These are phyloP conservation scores for Collybia mongolica DNA, from an alignment of 768 basidiomycete species.

Conservation along the genomic window DNA sequence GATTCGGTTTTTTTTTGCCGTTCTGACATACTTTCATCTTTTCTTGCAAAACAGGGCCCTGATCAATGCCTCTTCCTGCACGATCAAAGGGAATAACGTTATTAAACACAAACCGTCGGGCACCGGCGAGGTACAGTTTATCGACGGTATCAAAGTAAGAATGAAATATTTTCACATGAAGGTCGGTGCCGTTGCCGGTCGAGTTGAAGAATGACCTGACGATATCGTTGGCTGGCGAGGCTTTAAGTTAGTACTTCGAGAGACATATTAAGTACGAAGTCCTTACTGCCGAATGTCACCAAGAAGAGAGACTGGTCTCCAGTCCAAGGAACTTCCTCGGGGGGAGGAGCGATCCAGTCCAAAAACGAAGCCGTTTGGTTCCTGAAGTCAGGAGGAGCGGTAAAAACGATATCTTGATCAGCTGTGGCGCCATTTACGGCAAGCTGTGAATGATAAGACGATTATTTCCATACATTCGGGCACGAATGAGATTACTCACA, in stretches of 20 bases:
- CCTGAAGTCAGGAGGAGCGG: constrained; percentile 17
- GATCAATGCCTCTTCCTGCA: constrained; percentile 13
- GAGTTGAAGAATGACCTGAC: constrained; percentile 16
- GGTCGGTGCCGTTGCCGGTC: constrained; percentile 13
- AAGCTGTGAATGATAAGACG: constrained; percentile 7
- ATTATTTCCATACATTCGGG: background rate
- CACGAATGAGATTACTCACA: constrained; percentile 1
- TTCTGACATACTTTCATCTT: constrained; percentile 13
- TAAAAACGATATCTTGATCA: constrained; percentile 14
- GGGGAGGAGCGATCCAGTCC: constrained; percentile 14
- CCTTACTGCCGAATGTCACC: constrained; percentile 20
- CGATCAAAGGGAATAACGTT: constrained; percentile 21
- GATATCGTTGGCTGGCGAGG: constrained; percentile 18
- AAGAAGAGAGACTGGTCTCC: constrained; percentile 15
- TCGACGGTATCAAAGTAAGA: constrained; percentile 19
- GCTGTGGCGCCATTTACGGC: constrained; percentile 20
- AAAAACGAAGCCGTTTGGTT: constrained; percentile 18
- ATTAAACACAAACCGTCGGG: constrained; percentile 21
- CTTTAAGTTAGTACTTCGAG: too few relatives aligned
- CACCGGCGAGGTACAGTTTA: constrained; percentile 17
- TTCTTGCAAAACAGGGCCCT: constrained; percentile 13
- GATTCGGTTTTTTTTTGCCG: too few relatives aligned
- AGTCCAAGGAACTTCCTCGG: constrained; percentile 15
- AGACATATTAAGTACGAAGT: too few relatives aligned
- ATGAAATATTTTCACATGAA: constrained; percentile 15